Evolutionary conservation across 805 yeast species (phyloP).

Genomic region (Kazachstania africana): DNA sequence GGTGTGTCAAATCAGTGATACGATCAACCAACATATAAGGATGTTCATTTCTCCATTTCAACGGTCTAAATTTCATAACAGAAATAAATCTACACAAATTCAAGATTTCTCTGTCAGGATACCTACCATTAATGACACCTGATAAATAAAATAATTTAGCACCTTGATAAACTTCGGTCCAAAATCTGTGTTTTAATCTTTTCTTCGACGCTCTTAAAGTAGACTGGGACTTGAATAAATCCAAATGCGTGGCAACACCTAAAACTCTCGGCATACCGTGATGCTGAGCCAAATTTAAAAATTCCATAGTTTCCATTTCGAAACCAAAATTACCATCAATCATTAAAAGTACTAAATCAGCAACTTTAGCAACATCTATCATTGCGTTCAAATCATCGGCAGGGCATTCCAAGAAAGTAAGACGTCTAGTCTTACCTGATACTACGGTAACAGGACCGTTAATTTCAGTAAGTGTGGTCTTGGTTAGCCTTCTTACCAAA

Average conservation of each 20-base stretch:
- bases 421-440: slow-evolving; percentile 83
- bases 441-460: slow-evolving; percentile 96
- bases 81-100: slow-evolving; percentile 86
- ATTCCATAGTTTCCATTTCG: slow-evolving; percentile 99
- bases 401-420: slow-evolving; percentile 82
- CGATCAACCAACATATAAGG: slow-evolving; percentile 89
- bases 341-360: slow-evolving; percentile 79
- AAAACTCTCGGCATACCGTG: slow-evolving; percentile 98
- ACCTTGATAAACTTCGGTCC: slow-evolving; percentile 99
- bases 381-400: slow-evolving; percentile 86
- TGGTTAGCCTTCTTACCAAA: slow-evolving; percentile 74
- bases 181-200: slow-evolving; percentile 81
- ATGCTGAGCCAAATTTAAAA: slow-evolving; percentile 87
- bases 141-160: slow-evolving; percentile 90
- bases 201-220: slow-evolving; percentile 88
- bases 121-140: slow-evolving; percentile 94
- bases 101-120: slow-evolving; percentile 91
- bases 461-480: slow-evolving; percentile 72
- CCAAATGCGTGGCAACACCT: slow-evolving; percentile 93
- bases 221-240: slow-evolving; percentile 78
- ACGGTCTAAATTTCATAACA: slow-evolving; percentile 97
- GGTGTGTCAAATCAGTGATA: slow-evolving; percentile 89
- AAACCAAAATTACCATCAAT: slow-evolving; percentile 96
- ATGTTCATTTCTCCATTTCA: slow-evolving; percentile 98
- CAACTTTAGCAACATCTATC: slow-evolving; percentile 92